Base-by-base conservation (phyloP, 306 rosid genomes). In the Cicer arietinum region DNA sequence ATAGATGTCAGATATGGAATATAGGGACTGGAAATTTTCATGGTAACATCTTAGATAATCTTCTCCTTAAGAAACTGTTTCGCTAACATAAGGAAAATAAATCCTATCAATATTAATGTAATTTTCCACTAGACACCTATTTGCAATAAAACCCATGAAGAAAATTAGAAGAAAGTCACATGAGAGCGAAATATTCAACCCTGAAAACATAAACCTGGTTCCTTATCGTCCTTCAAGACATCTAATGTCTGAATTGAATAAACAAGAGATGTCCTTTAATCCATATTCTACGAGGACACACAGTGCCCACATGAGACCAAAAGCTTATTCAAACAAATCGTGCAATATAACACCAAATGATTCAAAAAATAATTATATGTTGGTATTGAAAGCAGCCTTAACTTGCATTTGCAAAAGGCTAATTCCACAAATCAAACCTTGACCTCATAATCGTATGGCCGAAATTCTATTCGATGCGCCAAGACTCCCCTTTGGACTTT, bases 361-460 rank as follows among this genome's bases (percentile, higher is more conserved):
- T 22, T 52, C 30, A 25, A 25, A 25, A 20, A 25, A 8, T 46
- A 17, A 10, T 50, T 17, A 44, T 25, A 51, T 60, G 17, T 16
- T 18, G 16, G 41, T 47, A 3, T 37, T 14, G 2, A 37, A 37
- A 8, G 61, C 35, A 30, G 16, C 45, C 59, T 48, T 35, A 25
- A 8, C 58, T 46, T 67, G 58, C 75, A 16, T 52, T 71, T 53
- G 75, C 64, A 71, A 71, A 41, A 71, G 14, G 41, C 18, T 71
- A 11, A 53, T 20, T 53, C 39, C 52, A 53, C 12, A 4, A 71
- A 41, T 42, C 25, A 17, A 54, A 71, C 16, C 46, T 2, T 69
- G 61, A 50, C 37, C n/a, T 35, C n/a, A 1, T 35, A 51, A 17
- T 51, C 47, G 37, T 40, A 54, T 71, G 53, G 25, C 42, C 9